phyloP scores from a whole-genome alignment of 805 yeast species.

The Kluyveromyces aestuarii region DNA sequence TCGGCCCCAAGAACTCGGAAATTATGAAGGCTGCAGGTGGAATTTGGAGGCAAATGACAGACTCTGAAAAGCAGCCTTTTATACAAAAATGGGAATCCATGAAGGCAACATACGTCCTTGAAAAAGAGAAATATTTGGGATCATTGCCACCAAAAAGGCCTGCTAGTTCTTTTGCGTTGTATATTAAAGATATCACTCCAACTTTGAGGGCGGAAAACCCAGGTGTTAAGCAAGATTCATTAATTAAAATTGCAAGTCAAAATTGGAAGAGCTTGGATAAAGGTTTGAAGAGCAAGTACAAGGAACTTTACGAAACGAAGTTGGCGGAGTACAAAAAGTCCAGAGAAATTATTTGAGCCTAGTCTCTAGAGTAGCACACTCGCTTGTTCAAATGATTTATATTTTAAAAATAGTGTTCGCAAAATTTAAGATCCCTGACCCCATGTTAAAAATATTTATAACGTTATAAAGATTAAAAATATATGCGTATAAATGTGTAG shows the following conservation, averaged over 20 bases:
- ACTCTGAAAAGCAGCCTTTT: not conserved
- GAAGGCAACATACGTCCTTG: not conserved
- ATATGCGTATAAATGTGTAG: conserved; percentile 36
- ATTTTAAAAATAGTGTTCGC: not conserved
- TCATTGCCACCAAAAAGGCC: conserved; percentile 2
- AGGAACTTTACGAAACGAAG: not conserved
- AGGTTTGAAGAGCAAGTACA: not conserved
- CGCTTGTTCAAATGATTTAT: not conserved
- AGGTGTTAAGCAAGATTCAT: not conserved
- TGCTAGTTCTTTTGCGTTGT: not conserved
- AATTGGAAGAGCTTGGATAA: conserved; percentile 1
- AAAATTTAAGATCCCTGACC: not conserved
- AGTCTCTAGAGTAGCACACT: not conserved
- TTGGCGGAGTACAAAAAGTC: not conserved
- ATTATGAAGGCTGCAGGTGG: conserved; percentile 1
- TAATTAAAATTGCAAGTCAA: not conserved
- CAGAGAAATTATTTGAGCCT: not conserved
- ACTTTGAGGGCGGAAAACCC: not conserved
- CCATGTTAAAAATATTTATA: too few species aligned
- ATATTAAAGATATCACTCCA: not conserved
- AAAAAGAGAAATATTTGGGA: not conserved
- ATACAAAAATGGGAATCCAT: not conserved
- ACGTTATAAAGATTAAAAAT: not conserved
- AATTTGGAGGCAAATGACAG: not conserved
- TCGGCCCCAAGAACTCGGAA: not conserved